Percentiles rank a stretch among this genome's conserved stretches.
phyloP scores from a whole-genome alignment of 2,329 filamentous ascomycete genomes.

The Aurifilum marmelostoma region DNA sequence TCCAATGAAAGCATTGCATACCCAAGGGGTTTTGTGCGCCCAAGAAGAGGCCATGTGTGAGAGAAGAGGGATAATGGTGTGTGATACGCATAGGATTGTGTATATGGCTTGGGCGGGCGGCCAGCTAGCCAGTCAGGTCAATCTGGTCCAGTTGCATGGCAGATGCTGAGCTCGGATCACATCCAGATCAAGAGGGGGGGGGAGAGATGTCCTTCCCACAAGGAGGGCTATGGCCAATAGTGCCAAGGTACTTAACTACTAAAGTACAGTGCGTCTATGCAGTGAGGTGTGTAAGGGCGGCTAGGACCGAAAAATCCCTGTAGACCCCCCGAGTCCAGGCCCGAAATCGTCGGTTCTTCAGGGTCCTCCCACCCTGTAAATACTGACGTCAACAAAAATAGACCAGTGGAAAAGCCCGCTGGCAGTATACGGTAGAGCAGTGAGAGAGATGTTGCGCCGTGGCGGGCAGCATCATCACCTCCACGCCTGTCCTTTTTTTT shows the following conservation, averaged over 20 bases:
- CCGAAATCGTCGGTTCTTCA: neutral
- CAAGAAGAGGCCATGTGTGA: no score
- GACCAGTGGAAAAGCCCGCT: neutral
- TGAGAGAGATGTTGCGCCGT: neutral
- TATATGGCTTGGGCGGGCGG: no score
- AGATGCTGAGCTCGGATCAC: no score
- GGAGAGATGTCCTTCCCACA: no score
- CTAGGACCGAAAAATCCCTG: neutral
- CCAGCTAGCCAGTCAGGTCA: no score
- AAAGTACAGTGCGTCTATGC: neutral
- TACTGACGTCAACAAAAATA: constrained; percentile 2
- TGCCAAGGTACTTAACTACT: neutral
- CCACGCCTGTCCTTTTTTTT: no score
- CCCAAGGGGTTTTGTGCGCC: neutral
- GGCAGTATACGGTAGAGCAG: neutral
- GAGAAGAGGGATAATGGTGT: no score
- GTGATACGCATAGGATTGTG: no score
- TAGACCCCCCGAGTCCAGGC: neutral
- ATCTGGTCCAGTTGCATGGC: no score
- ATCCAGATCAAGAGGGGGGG: no score
- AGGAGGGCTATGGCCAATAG: no score
- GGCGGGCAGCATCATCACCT: neutral
- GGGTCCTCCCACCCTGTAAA: neutral
- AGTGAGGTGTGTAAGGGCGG: neutral
- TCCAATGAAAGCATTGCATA: constrained; percentile 3